A percentile compares a stretch with the other conserved stretches of the same genome.
phyloP scores from a whole-genome alignment of 2,329 filamentous ascomycete species.

The Sporothrix mexicana region DNA sequence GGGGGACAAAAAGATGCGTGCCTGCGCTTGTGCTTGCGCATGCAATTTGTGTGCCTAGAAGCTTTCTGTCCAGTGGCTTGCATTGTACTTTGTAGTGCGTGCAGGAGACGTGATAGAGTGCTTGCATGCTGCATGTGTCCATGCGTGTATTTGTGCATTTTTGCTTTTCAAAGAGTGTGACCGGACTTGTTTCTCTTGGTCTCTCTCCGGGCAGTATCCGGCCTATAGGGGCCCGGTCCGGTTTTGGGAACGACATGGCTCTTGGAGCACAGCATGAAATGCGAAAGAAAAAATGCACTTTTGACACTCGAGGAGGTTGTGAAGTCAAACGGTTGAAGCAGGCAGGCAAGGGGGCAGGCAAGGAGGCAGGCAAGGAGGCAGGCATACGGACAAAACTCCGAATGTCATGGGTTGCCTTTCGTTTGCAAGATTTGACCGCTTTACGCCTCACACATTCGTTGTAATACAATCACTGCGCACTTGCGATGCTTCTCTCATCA shows the following conservation, averaged over 20 bases:
- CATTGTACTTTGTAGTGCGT: not conserved
- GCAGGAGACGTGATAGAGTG: not conserved
- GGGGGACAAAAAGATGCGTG: not conserved
- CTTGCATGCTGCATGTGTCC: conserved; percentile 22
- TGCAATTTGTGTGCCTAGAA: conserved; percentile 23
- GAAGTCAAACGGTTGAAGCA: not conserved
- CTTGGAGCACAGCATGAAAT: not conserved
- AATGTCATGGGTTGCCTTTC: not conserved
- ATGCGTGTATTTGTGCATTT: not conserved
- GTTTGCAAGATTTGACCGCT: conserved; percentile 3
- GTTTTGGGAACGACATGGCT: not conserved
- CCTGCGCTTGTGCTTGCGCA: not conserved
- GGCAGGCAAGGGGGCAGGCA: not conserved
- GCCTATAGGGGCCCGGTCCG: conserved; percentile 30
- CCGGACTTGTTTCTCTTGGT: conserved; percentile 1
- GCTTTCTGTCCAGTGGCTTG: not conserved
- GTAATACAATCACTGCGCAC: not conserved
- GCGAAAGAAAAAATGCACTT: not conserved
- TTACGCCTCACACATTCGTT: not conserved
- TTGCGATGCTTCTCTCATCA: not conserved
- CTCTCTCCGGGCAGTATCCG: conserved; percentile 3
- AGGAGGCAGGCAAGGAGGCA: not conserved
- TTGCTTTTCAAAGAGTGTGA: not conserved
- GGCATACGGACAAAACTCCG: not conserved
- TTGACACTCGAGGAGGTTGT: not conserved